phyloP scores from a whole-genome alignment of 1,139 yeast species.

The Wickerhamiella infanticola region DNA sequence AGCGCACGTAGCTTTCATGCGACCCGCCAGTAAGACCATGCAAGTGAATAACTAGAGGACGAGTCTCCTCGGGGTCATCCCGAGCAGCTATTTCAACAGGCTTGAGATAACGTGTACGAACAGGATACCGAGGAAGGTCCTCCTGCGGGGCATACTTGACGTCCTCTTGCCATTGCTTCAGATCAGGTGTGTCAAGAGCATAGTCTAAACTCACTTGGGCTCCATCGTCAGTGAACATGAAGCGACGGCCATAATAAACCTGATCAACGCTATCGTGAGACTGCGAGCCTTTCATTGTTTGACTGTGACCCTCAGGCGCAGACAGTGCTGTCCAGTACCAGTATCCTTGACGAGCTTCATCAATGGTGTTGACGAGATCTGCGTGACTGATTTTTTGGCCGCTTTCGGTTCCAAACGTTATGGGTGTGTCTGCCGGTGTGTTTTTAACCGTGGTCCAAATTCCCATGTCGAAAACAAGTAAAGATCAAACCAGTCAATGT shows the following conservation, averaged over 20 bases:
- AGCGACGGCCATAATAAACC: slow-evolving; percentile 64
- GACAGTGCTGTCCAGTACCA: slow-evolving; percentile 46
- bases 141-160: slow-evolving; percentile 43
- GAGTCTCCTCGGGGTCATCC: slow-evolving; percentile 22
- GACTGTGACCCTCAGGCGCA: slow-evolving; percentile 58
- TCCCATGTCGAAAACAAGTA: background rate
- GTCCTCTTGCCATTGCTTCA: slow-evolving; percentile 33
- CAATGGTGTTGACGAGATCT: slow-evolving; percentile 31
- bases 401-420: slow-evolving; percentile 6
- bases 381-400: slow-evolving; percentile 23
- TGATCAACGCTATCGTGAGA: slow-evolving; percentile 37
- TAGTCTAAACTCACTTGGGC: slow-evolving; percentile 71
- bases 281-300: slow-evolving; percentile 51
- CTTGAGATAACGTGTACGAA: slow-evolving; percentile 58
- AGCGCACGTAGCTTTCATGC: slow-evolving; percentile 73
- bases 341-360: slow-evolving; percentile 32
- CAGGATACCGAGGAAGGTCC: slow-evolving; percentile 61
- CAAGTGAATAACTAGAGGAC: slow-evolving; percentile 52
- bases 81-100: slow-evolving; percentile 31
- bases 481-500: no score
- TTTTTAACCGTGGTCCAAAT: slow-evolving; percentile 10
- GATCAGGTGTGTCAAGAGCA: slow-evolving; percentile 39
- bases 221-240: slow-evolving; percentile 42
- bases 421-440: slow-evolving; percentile 9
- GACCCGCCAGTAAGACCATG: slow-evolving; percentile 93